phyloP scores from a whole-genome alignment of 202 grass and related monocot species.

The Saccharum hybrid region DNA sequence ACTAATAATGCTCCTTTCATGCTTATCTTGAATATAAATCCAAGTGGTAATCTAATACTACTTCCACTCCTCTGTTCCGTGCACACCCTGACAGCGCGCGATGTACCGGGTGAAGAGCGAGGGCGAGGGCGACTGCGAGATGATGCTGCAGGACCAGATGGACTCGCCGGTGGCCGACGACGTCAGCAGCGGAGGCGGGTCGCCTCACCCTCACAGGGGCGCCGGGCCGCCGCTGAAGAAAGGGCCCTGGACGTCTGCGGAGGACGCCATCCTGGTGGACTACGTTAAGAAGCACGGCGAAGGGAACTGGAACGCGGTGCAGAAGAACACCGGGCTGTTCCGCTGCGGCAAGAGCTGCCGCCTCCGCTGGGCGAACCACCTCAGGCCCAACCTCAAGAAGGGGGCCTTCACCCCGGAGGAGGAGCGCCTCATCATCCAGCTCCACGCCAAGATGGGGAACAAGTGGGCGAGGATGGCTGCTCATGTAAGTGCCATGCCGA shows the following conservation, averaged over 20 bases:
- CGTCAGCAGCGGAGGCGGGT: slow-evolving; percentile 61
- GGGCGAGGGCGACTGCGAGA: slow-evolving; percentile 55
- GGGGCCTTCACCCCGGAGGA: slow-evolving; percentile 75
- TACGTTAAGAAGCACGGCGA: slow-evolving; percentile 91
- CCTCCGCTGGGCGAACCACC: slow-evolving; percentile 91
- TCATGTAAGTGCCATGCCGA: slow-evolving; percentile 56
- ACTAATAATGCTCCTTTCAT: background rate
- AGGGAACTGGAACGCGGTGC: slow-evolving; percentile 92
- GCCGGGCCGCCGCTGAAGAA: slow-evolving; percentile 72
- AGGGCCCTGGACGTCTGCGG: slow-evolving; percentile 87
- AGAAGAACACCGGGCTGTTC: slow-evolving; percentile 77
- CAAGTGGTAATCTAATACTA: background rate
- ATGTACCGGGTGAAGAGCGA: slow-evolving; percentile 80
- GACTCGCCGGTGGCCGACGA: slow-evolving; percentile 72
- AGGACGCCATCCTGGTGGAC: slow-evolving; percentile 80
- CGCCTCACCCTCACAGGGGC: slow-evolving; percentile 53
- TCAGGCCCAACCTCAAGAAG: slow-evolving; percentile 87
- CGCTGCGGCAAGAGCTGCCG: slow-evolving; percentile 95
- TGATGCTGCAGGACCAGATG: slow-evolving; percentile 67
- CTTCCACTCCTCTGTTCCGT: background rate
- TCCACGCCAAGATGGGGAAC: slow-evolving; percentile 78
- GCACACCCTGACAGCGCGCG: slow-evolving; percentile 10
- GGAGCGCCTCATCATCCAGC: slow-evolving; percentile 80
- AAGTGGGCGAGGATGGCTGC: slow-evolving; percentile 95
- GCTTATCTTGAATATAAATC: slow-evolving; percentile 4